Conservation (phyloP, 768 basidiomycete species). For the Strobilomyces echinocephalus region DNA sequence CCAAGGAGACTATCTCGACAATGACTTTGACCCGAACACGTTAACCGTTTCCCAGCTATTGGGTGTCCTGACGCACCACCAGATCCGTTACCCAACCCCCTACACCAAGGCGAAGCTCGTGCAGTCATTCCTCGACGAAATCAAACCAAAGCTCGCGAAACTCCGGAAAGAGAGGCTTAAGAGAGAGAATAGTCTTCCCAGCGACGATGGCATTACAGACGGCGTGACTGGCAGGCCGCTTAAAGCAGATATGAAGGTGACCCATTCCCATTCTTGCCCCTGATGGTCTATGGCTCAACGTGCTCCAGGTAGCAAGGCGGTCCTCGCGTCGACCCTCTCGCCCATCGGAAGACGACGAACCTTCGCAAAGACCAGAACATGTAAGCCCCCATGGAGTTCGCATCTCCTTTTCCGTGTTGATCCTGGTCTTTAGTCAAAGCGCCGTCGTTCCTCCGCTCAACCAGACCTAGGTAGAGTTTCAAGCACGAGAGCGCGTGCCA, state of each 20-base stretch:
- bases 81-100: slow-evolving; percentile 66
- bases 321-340: slow-evolving; percentile 65
- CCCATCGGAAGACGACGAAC: slow-evolving; percentile 43
- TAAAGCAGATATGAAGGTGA: slow-evolving; percentile 44
- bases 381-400: slow-evolving; percentile 36
- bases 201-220: slow-evolving; percentile 79
- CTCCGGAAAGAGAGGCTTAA: slow-evolving; percentile 61
- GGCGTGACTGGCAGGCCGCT: slow-evolving; percentile 76
- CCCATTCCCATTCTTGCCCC: slow-evolving; percentile 5
- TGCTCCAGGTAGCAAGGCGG: slow-evolving; percentile 36
- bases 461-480: slow-evolving; percentile 55
- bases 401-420: slow-evolving; percentile 8
- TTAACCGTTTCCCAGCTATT: slow-evolving; percentile 81
- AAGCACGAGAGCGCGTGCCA: slow-evolving; percentile 31
- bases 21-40: slow-evolving; percentile 66
- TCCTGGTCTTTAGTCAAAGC: slow-evolving; percentile 53
- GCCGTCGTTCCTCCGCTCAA: slow-evolving; percentile 75
- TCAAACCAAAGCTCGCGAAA: slow-evolving; percentile 54
- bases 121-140: slow-evolving; percentile 71
- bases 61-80: slow-evolving; percentile 73
- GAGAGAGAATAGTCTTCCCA: slow-evolving; percentile 66
- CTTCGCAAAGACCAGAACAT: slow-evolving; percentile 46
- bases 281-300: slow-evolving; percentile 5
- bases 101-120: slow-evolving; percentile 77
- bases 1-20: slow-evolving; percentile 73